These are phyloP conservation scores for Stemphylium lycopersici DNA, from an alignment of 2,329 filamentous ascomycete genomes.

Conservation along the genomic window DNA sequence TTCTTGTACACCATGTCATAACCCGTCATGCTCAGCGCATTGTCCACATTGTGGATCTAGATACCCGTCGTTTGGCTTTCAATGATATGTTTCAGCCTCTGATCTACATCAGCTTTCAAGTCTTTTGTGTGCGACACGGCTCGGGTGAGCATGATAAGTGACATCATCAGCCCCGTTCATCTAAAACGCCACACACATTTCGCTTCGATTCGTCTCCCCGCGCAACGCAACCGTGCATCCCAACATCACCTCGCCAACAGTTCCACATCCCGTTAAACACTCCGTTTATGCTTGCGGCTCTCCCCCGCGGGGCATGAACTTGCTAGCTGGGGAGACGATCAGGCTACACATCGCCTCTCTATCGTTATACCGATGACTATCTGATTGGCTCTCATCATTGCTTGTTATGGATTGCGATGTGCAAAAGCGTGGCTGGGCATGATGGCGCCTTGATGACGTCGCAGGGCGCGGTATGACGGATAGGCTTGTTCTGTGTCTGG, in stretches of 20 bases:
- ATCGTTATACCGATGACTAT: conserved; percentile 11
- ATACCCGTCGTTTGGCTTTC: conserved; percentile 9
- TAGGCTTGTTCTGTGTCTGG: conserved; percentile 9
- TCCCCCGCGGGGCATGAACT: neutral
- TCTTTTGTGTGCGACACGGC: conserved; percentile 12
- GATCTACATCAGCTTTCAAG: conserved; percentile 8
- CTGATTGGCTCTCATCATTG: conserved; percentile 24
- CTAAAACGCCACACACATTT: conserved; percentile 11
- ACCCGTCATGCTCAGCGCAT: conserved; percentile 3
- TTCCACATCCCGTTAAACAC: neutral
- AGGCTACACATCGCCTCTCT: neutral
- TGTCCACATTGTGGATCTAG: conserved; percentile 6
- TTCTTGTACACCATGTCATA: conserved; percentile 3
- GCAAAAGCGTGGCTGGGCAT: conserved; percentile 21
- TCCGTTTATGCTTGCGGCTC: conserved; percentile 1
- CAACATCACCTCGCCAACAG: neutral
- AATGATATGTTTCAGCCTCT: conserved; percentile 2
- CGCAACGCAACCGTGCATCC: conserved; percentile 10
- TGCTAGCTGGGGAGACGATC: neutral
- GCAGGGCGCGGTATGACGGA: conserved; percentile 9
- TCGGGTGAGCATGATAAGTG: conserved; percentile 17
- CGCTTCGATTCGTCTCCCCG: conserved; percentile 6
- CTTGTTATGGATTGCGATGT: conserved; percentile 13
- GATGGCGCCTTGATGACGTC: conserved; percentile 23
- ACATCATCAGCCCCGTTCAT: conserved; percentile 21